Conservation (phyloP, 2,329 filamentous ascomycete species). For the Tolypocladium tropicale region DNA sequence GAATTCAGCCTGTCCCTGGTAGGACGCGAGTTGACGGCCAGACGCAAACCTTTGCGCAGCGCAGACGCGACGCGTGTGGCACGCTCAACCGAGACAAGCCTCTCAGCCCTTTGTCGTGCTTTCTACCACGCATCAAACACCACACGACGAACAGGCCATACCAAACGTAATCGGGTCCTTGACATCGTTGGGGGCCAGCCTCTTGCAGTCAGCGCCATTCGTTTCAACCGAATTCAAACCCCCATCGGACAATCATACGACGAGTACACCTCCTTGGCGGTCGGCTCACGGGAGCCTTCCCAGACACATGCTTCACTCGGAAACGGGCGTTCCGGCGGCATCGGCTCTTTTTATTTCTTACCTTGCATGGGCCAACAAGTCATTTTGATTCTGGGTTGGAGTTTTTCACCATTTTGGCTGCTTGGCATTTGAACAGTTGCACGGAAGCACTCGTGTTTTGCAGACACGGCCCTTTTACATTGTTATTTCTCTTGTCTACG, state of each 20-base stretch:
- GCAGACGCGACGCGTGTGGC: not conserved
- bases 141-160: not conserved
- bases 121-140: not conserved
- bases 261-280: not conserved
- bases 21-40: not conserved
- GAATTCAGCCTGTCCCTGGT: not conserved
- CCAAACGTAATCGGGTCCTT: not conserved
- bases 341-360: not conserved
- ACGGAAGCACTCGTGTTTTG: not conserved
- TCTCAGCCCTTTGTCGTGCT: not conserved
- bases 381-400: not conserved
- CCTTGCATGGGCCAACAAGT: not conserved
- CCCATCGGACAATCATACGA: not conserved
- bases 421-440: not conserved
- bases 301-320: not conserved
- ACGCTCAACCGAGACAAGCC: not conserved
- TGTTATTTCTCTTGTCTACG: not conserved
- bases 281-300: not conserved
- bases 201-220: not conserved
- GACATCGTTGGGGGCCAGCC: too few relatives aligned
- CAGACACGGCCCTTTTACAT: not conserved
- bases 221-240: not conserved
- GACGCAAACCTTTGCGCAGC: not conserved
- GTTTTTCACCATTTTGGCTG: not conserved
- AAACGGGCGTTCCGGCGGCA: not conserved